phyloP scores from a whole-genome alignment of 192 early-diverging fungal species.

The Backusella parvicylindrica region DNA sequence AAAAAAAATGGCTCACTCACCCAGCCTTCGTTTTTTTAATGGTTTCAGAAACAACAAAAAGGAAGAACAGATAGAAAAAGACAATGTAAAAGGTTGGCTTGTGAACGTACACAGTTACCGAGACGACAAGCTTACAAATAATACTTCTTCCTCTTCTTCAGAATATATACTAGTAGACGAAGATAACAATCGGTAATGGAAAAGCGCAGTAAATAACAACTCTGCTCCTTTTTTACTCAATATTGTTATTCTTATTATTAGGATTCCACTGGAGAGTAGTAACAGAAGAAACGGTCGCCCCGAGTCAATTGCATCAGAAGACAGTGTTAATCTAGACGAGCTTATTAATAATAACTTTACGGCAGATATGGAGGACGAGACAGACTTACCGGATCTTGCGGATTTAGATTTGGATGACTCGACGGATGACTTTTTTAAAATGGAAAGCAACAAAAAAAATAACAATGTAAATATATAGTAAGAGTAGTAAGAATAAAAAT shows the following conservation, averaged over 20 bases:
- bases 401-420: constrained; percentile 31
- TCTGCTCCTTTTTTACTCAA: neutral
- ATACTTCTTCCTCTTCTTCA: neutral
- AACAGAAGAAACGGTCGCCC: constrained; percentile 8
- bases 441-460: neutral
- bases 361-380: constrained; percentile 28
- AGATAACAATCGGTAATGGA: constrained; percentile 12
- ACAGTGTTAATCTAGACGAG: constrained; percentile 33
- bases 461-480: neutral
- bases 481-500: neutral
- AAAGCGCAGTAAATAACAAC: neutral
- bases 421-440: constrained; percentile 31
- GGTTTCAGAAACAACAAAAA: constrained; percentile 9
- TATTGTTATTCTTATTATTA: neutral
- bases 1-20: constrained; percentile 9
- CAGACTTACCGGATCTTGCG: constrained; percentile 19
- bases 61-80: neutral
- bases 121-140: neutral
- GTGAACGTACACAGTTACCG: constrained; percentile 23
- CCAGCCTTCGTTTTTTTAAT: constrained; percentile 7
- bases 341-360: constrained; percentile 32
- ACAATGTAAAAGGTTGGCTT: constrained; percentile 28
- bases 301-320: constrained; percentile 26
- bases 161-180: constrained; percentile 4
- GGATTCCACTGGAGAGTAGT: constrained; percentile 8